Evolutionary conservation across 495 filamentous ascomycete genomes (phyloP).

Genomic region (Collariella sp.): DNA sequence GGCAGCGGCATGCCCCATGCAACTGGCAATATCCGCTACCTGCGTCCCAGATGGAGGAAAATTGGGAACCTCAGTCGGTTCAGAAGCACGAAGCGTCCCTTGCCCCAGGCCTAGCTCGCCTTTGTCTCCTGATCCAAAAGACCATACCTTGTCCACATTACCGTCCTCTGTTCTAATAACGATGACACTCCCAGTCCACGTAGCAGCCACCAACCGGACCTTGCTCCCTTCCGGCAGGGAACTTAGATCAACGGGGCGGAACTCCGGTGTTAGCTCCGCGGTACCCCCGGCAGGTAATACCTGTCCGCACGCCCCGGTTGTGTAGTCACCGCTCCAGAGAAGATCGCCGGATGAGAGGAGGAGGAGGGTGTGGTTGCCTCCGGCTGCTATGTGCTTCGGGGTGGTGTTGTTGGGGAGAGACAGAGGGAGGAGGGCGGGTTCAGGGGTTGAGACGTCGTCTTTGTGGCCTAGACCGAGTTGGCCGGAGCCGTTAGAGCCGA

Average conservation of each 20-base stretch:
- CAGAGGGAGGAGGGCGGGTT: constrained; percentile 44
- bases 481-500: constrained; percentile 85
- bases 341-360: constrained; percentile 49
- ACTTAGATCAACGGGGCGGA: constrained; percentile 17
- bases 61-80: constrained; percentile 34
- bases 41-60: constrained; percentile 51
- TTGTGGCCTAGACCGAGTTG: constrained; percentile 74
- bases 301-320: constrained; percentile 46
- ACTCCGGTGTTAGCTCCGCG: constrained; percentile 5
- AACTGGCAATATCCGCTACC: constrained; percentile 53
- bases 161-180: constrained; percentile 22
- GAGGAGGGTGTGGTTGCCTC: constrained; percentile 83
- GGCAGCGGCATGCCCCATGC: constrained; percentile 68
- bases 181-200: constrained; percentile 65
- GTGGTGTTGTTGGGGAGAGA: background rate
- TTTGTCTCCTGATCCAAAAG: constrained; percentile 54
- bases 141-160: constrained; percentile 39
- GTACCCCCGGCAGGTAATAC: background rate
- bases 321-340: constrained; percentile 55
- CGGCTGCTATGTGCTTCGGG: constrained; percentile 47
- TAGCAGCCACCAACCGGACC: constrained; percentile 47
- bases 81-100: constrained; percentile 21
- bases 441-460: constrained; percentile 63
- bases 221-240: background rate
- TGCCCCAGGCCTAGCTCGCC: constrained; percentile 63